A percentile compares a stretch with the other conserved stretches of the same genome.
Conservation (phyloP, 2,329 filamentous ascomycete species). For the Colletotrichum sublineola region DNA sequence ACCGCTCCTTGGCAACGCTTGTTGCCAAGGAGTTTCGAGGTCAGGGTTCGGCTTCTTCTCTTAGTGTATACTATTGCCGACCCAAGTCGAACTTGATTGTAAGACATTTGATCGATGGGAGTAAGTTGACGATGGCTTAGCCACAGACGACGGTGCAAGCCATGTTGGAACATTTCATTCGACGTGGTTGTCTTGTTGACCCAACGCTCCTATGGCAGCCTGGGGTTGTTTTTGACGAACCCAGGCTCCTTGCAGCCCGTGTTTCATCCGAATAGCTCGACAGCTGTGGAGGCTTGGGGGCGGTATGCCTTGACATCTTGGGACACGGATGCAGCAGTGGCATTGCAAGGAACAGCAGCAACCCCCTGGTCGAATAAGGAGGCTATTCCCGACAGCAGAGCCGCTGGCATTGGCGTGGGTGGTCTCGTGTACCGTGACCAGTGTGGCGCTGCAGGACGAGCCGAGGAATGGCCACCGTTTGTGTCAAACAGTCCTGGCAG, state of each 20-base stretch:
- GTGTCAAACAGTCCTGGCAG: background rate
- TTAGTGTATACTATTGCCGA: slow-evolving; percentile 14
- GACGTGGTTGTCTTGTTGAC: slow-evolving; percentile 28
- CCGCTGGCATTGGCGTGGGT: slow-evolving; percentile 6
- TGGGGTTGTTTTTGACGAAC: slow-evolving; percentile 23
- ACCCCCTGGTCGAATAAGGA: slow-evolving; percentile 1
- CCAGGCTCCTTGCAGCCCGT: slow-evolving; percentile 32
- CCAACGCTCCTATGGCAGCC: slow-evolving; percentile 26
- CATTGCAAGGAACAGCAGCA: slow-evolving; percentile 2
- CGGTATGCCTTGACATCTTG: background rate
- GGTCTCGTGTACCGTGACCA: background rate
- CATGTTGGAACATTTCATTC: slow-evolving; percentile 10
- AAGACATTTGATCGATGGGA: background rate
- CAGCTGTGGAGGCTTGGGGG: slow-evolving; percentile 18
- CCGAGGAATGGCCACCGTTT: slow-evolving; percentile 5
- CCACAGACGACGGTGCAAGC: slow-evolving; percentile 18
- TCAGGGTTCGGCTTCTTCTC: slow-evolving; percentile 20
- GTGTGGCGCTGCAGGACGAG: background rate
- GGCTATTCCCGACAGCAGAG: slow-evolving; percentile 3
- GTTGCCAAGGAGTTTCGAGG: slow-evolving; percentile 19
- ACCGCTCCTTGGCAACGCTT: slow-evolving; percentile 20
- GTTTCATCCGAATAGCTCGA: slow-evolving; percentile 42
- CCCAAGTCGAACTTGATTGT: background rate
- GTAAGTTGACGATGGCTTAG: slow-evolving; percentile 11
- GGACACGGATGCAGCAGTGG: slow-evolving; percentile 15